Percentiles rank a stretch among this genome's conserved stretches.
Evolutionary conservation across 306 rosid species (phyloP).

Genomic region (Quercus wislizeni): DNA sequence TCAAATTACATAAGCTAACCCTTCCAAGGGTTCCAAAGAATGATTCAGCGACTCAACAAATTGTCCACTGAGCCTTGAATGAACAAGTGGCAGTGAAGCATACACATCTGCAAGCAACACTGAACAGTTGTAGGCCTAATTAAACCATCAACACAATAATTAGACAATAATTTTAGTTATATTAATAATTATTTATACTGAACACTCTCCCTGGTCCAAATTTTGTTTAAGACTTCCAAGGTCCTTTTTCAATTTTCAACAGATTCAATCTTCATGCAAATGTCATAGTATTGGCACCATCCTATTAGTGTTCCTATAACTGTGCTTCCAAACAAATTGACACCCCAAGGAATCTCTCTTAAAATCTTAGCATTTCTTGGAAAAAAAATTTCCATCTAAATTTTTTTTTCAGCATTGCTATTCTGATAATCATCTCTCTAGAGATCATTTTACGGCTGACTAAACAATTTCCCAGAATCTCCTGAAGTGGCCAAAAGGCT

Average conservation of each 20-base stretch:
- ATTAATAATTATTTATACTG: neutral
- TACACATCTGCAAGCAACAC: neutral
- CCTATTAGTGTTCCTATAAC: neutral
- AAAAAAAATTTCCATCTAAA: neutral
- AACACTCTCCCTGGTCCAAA: neutral
- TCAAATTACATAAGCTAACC: neutral
- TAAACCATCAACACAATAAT: constrained; percentile 4
- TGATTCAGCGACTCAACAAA: constrained; percentile 20
- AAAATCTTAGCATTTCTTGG: neutral
- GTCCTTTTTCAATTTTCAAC: constrained; percentile 4
- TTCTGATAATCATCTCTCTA: neutral
- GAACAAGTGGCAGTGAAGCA: constrained; percentile 9
- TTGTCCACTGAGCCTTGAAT: neutral
- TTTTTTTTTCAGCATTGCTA: neutral
- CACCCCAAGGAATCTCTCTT: neutral
- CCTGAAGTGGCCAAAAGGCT: neutral
- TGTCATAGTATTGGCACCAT: neutral
- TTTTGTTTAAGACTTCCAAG: neutral
- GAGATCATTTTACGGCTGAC: constrained; percentile 12
- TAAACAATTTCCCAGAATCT: neutral
- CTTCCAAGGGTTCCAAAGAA: constrained; percentile 8
- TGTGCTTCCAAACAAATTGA: neutral
- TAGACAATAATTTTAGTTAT: neutral
- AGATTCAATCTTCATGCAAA: constrained; percentile 3
- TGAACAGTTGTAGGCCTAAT: neutral